Evolutionary conservation across 2,329 filamentous ascomycete genomes (phyloP).

Genomic region (Aspergillus terreus): DNA sequence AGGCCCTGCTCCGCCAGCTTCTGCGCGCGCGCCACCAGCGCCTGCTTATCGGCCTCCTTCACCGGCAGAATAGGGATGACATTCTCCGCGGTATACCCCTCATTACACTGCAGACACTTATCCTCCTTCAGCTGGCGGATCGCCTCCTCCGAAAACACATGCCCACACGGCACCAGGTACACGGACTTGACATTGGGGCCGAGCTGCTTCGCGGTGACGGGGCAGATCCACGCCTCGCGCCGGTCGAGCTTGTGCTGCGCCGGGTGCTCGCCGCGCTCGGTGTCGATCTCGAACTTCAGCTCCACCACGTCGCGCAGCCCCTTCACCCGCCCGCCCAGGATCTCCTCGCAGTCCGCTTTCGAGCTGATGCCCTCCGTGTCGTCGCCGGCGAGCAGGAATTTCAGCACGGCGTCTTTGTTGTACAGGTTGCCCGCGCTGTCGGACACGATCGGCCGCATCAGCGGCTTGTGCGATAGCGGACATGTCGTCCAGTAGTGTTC

Average conservation of each 20-base stretch:
- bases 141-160: constrained; percentile 84
- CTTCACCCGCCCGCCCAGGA: constrained; percentile 63
- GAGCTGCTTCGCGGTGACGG: constrained; percentile 80
- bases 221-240: constrained; percentile 70
- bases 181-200: constrained; percentile 76
- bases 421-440: constrained; percentile 82
- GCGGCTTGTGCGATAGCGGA: constrained; percentile 73
- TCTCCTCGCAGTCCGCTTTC: constrained; percentile 59
- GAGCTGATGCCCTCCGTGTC: constrained; percentile 51
- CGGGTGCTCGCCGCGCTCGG: constrained; percentile 35
- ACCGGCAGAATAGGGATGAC: constrained; percentile 78
- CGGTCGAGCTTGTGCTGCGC: constrained; percentile 39
- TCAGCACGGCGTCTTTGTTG: constrained; percentile 88
- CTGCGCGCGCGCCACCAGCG: constrained; percentile 62
- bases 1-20: constrained; percentile 69
- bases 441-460: constrained; percentile 74
- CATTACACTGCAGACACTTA: constrained; percentile 66
- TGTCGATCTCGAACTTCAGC: constrained; percentile 66
- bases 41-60: constrained; percentile 65
- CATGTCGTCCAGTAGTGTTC: constrained; percentile 84
- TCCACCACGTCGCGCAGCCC: constrained; percentile 83
- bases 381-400: constrained; percentile 57
- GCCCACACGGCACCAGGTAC: constrained; percentile 90
- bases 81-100: constrained; percentile 67
- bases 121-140: constrained; percentile 74